A percentile compares a stretch with the other conserved stretches of the same genome.
Evolutionary conservation across 805 yeast genomes (phyloP).

Genomic region (Zygotorulaspora sp.): DNA sequence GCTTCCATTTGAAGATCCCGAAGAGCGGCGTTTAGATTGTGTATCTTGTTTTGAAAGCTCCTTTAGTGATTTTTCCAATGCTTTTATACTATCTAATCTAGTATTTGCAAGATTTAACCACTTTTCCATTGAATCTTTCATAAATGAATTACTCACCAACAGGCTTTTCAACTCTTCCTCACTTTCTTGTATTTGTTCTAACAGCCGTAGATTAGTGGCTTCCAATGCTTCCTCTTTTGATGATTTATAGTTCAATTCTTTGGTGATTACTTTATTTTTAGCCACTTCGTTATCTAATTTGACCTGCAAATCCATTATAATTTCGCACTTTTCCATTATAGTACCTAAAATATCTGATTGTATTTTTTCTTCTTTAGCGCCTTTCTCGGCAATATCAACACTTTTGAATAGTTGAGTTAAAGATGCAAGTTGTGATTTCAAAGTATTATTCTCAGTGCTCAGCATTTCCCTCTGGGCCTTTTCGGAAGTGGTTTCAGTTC

Average conservation of each 20-base stretch:
- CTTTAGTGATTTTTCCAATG: conserved; percentile 15
- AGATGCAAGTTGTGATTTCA: conserved; percentile 15
- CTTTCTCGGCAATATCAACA: conserved; percentile 1
- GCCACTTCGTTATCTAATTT: conserved; percentile 20
- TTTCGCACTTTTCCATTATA: conserved; percentile 25
- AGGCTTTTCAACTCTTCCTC: conserved; percentile 20
- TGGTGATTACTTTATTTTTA: conserved; percentile 9
- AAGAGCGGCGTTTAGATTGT: conserved; percentile 7
- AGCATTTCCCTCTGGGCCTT: background rate
- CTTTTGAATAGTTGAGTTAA: conserved; percentile 12
- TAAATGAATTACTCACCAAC: conserved; percentile 14
- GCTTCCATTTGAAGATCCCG: conserved; percentile 14
- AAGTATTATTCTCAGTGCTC: conserved; percentile 9
- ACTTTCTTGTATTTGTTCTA: conserved; percentile 21
- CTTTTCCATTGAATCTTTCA: conserved; percentile 18
- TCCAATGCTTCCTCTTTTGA: conserved; percentile 18
- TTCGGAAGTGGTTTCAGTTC: background rate
- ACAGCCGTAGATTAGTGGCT: conserved; percentile 22
- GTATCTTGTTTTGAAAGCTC: conserved; percentile 6
- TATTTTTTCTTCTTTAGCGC: conserved; percentile 5
- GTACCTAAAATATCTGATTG: conserved; percentile 14
- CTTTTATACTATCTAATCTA: conserved; percentile 15
- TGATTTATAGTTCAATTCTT: conserved; percentile 10
- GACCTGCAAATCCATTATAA: conserved; percentile 21
- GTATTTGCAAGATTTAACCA: conserved; percentile 14